Conservation (phyloP, 352 stramenopile genomes). For the Globisporangium irregulare region DNA sequence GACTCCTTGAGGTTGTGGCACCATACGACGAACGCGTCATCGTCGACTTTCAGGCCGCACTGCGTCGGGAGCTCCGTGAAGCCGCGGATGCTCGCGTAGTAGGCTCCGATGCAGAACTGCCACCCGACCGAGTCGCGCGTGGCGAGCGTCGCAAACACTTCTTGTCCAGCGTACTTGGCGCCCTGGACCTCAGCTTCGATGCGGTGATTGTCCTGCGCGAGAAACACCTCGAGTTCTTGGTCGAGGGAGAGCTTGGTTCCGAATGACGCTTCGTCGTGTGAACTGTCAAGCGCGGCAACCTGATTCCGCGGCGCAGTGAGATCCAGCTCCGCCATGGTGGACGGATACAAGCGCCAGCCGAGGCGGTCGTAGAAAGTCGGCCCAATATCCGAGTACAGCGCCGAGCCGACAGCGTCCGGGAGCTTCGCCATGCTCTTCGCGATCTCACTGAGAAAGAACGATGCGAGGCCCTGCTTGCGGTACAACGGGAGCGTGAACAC, state of each 20-base stretch:
- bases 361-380: conserved; percentile 61
- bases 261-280: not conserved
- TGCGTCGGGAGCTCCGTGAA: conserved; percentile 33
- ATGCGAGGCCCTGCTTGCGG: conserved; percentile 45
- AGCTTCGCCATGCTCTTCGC: conserved; percentile 27
- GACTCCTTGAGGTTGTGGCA: conserved; percentile 62
- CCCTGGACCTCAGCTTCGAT: conserved; percentile 30
- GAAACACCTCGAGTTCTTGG: conserved; percentile 32
- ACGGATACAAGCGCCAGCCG: conserved; percentile 54
- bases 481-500: conserved; percentile 59
- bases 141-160: conserved; percentile 44
- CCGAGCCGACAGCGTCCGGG: conserved; percentile 34
- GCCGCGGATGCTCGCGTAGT: conserved; percentile 38
- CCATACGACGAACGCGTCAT: conserved; percentile 58
- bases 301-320: conserved; percentile 15
- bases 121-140: conserved; percentile 61
- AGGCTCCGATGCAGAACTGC: conserved; percentile 56
- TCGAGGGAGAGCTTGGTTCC: conserved; percentile 29
- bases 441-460: conserved; percentile 43
- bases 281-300: not conserved
- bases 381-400: conserved; percentile 68
- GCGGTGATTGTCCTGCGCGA: conserved; percentile 37
- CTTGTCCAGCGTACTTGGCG: conserved; percentile 22
- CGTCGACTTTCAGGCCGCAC: conserved; percentile 36
- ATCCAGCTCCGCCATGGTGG: conserved; percentile 36